phyloP scores from a whole-genome alignment of 768 basidiomycete genomes.

The Tulasnella sp. region DNA sequence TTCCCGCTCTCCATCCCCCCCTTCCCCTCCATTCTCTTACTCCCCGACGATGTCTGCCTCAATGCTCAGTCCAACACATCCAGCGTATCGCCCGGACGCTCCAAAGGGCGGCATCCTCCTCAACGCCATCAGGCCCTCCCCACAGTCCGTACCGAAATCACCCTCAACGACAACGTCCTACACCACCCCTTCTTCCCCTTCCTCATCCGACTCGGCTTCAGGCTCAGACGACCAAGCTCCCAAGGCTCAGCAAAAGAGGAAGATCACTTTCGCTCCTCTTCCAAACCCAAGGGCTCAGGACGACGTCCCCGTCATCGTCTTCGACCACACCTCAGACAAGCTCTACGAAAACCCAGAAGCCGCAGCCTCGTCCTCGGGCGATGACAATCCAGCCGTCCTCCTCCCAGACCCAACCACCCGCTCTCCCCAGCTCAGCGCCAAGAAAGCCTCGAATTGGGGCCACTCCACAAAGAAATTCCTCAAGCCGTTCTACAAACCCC shows the following conservation, averaged over 20 bases:
- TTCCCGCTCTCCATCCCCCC: background rate
- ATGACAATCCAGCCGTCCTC: slow-evolving; percentile 20
- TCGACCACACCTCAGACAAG: slow-evolving; percentile 41
- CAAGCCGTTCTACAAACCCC: slow-evolving; percentile 37
- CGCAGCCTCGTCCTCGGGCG: slow-evolving; percentile 13
- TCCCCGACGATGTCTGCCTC: background rate
- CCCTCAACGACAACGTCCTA: background rate
- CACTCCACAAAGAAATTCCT: slow-evolving; percentile 40
- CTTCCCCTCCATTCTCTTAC: background rate
- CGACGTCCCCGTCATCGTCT: slow-evolving; percentile 35
- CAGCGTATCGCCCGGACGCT: background rate
- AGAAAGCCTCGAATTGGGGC: slow-evolving; percentile 6
- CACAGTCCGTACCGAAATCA: background rate
- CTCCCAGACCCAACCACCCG: slow-evolving; percentile 9
- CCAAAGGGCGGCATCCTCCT: slow-evolving; percentile 29
- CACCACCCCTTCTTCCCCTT: slow-evolving; percentile 24
- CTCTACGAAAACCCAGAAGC: slow-evolving; percentile 21
- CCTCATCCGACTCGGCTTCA: slow-evolving; percentile 27
- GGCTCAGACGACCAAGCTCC: slow-evolving; percentile 21
- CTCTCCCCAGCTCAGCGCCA: background rate
- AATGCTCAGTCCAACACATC: background rate
- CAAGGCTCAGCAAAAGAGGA: slow-evolving; percentile 27
- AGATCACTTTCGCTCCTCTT: slow-evolving; percentile 80
- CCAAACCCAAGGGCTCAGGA: slow-evolving; percentile 61
- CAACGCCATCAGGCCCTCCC: slow-evolving; percentile 8